Evolutionary conservation across 345 rosid species (phyloP).

Genomic region (Lumnitzera littorea): DNA sequence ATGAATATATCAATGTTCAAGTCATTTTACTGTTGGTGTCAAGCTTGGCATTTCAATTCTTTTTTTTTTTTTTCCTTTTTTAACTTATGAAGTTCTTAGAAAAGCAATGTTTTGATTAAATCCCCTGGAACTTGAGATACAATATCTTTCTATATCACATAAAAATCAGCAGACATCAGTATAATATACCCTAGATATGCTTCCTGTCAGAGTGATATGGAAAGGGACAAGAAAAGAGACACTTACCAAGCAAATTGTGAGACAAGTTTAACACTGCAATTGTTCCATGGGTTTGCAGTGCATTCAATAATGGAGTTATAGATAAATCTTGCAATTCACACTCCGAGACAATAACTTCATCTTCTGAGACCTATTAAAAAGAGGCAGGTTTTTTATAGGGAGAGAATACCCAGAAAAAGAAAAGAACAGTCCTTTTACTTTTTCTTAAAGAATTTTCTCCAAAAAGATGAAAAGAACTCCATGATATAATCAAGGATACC

Average conservation of each 20-base stretch:
- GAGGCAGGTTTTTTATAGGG: constrained; percentile 7
- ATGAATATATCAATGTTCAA: too few species aligned
- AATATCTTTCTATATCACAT: too few species aligned
- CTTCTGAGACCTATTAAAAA: constrained; percentile 60
- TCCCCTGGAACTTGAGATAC: too few species aligned
- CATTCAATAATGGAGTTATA: constrained; percentile 63
- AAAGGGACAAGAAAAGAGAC: constrained; percentile 5
- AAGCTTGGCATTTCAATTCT: too few species aligned
- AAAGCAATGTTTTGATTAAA: too few species aligned
- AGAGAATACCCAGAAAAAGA: background rate
- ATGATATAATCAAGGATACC: background rate
- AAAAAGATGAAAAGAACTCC: constrained; percentile 5
- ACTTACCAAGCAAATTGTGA: constrained; percentile 81
- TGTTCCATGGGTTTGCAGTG: constrained; percentile 59
- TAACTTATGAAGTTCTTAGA: too few species aligned
- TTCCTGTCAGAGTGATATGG: too few species aligned
- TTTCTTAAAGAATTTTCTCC: background rate
- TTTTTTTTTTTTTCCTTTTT: too few species aligned
- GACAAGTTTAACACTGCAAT: constrained; percentile 74
- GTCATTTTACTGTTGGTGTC: too few species aligned
- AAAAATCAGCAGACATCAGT: too few species aligned
- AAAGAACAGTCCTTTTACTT: too few species aligned
- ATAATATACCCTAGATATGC: too few species aligned
- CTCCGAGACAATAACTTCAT: constrained; percentile 70
- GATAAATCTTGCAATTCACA: constrained; percentile 94